phyloP scores from a whole-genome alignment of 2,329 filamentous ascomycete genomes.

The Blastomyces percursus region DNA sequence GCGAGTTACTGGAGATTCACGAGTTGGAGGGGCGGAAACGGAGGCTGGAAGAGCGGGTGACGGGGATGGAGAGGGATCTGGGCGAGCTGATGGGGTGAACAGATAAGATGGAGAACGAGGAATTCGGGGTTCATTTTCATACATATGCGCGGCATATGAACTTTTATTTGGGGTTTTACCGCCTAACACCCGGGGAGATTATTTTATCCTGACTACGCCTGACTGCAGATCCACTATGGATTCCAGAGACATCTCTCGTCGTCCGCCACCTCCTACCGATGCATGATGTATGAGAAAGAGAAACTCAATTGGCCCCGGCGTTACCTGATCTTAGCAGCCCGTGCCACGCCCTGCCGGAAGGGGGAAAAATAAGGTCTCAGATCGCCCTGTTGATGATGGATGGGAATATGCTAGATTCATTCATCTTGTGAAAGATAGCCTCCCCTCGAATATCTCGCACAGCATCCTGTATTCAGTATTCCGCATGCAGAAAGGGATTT shows the following conservation, averaged over 20 bases:
- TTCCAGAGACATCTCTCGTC: no score
- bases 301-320: background rate
- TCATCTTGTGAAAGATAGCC: background rate
- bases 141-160: background rate
- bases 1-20: constrained; percentile 44
- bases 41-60: constrained; percentile 52
- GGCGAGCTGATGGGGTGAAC: constrained; percentile 47
- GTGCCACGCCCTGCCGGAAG: background rate
- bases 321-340: background rate
- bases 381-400: background rate
- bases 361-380: background rate
- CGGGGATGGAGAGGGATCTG: constrained; percentile 57
- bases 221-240: background rate
- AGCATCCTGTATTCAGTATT: no score
- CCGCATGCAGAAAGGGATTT: no score
- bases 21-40: constrained; percentile 54
- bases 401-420: no score
- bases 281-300: background rate
- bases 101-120: background rate
- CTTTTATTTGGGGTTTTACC: background rate
- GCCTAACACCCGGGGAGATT: background rate
- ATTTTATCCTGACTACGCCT: background rate
- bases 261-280: background rate
- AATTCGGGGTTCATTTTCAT: background rate
- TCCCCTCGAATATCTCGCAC: background rate